Base-by-base conservation (phyloP, 176 grass and related monocot genomes). In the Oryza brachyantha region DNA sequence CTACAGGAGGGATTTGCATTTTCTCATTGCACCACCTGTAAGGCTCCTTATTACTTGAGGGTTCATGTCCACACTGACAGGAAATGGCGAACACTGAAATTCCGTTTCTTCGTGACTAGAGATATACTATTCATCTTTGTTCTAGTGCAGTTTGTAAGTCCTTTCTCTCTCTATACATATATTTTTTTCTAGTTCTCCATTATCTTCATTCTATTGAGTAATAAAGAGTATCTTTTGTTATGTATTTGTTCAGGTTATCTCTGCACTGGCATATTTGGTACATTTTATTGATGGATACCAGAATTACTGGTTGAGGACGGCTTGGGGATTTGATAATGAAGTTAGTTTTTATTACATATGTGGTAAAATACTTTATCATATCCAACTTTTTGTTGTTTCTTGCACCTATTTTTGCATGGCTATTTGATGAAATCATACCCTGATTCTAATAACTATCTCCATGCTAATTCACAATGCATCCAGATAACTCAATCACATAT, bases 301-400 rank as follows among this genome's bases (percentile, higher is more conserved):
- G 68, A 90, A 99, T 81, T 91, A 86, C 83, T 99, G 90, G 96
- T 83, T 99, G 79, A 91, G 90, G 63, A 77, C 79, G 22, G 78
- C 96, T 39, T 99, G 96, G 92, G 79, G 88, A 75, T 99, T 99
- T 72, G 96, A 99, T 78, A 90, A 86, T 60, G 90, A 93, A 90
- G 79, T 99, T 87, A 99, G 90, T 85, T 99, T 99, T 78, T 99
- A 99, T 89, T 99, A 99, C 64, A 91, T 95, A 91, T 99, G 96
- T 85, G 96, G 96, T 99, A 93, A 84, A 74, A n/a, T 34, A 71
- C 79, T 77, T 83, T 71, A 68, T 58, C 74, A 48, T 79, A 62
- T 17, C 12, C 39, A 52, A 21, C 46, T 50, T 41, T 54, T 59
- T 82, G 34, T 83, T 79, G 71, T 74, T 64, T 27, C 10, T 60